Conservation (phyloP, 2,329 filamentous ascomycete species). For the Thielaviopsis populi region DNA sequence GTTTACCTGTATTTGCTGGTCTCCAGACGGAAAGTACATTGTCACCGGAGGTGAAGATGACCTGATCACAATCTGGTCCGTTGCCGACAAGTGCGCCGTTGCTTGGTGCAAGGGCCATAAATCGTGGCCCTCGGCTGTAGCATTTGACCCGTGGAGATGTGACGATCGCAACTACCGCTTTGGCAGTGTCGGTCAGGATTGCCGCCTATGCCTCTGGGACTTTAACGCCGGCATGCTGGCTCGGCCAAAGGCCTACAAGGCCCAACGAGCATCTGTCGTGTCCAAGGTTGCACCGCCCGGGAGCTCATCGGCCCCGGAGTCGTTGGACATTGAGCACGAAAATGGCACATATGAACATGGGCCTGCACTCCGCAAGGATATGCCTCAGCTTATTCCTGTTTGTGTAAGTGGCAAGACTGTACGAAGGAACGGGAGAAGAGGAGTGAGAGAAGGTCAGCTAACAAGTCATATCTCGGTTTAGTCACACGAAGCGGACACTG, state of each 20-base stretch:
- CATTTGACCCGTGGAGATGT: slow-evolving; percentile 94
- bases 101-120: slow-evolving; percentile 90
- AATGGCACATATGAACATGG: slow-evolving; percentile 16
- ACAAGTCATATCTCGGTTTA: slow-evolving; percentile 27
- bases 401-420: slow-evolving; percentile 20
- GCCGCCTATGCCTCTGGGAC: slow-evolving; percentile 83
- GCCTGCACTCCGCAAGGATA: slow-evolving; percentile 4
- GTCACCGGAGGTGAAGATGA: slow-evolving; percentile 94
- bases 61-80: slow-evolving; percentile 87
- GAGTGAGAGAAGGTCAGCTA: neutral
- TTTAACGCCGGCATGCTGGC: slow-evolving; percentile 96
- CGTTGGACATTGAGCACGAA: slow-evolving; percentile 12
- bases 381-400: slow-evolving; percentile 15
- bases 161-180: slow-evolving; percentile 93
- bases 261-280: slow-evolving; percentile 40
- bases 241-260: slow-evolving; percentile 62
- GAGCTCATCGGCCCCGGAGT: slow-evolving; percentile 26
- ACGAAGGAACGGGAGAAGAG: neutral
- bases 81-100: slow-evolving; percentile 68
- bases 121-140: slow-evolving; percentile 85
- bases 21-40: slow-evolving; percentile 89
- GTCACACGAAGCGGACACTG: slow-evolving; percentile 26
- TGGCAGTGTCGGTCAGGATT: slow-evolving; percentile 89
- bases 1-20: slow-evolving; percentile 89
- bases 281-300: slow-evolving; percentile 23